Evolutionary conservation across 2,329 filamentous ascomycete genomes (phyloP), one percentile per base, ranked within the genome.

Genomic region (Esteya vermicola): DNA sequence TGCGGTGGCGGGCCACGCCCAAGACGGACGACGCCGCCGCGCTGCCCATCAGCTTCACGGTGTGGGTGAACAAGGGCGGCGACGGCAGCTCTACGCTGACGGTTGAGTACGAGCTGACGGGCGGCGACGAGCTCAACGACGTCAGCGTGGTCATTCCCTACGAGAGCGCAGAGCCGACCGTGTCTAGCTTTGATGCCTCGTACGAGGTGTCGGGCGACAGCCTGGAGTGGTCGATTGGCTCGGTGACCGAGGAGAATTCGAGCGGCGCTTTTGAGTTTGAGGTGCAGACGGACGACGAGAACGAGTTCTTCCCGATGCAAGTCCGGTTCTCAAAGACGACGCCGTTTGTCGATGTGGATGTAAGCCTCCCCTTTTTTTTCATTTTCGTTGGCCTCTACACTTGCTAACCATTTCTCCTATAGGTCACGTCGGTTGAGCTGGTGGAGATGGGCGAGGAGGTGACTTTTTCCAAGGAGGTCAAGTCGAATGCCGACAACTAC

Each of bases 251-350:
- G 38, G 79, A 80, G 43, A 94, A 91, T 56, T 64, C 78, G 16
- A 86, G 69, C 31, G 91, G 91, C 16, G 81, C 83, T 35, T 96
- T 98, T 54, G 91, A 98, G 58, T 96, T 98, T 50, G 91, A 96
- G 61, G 85, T 86, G 1, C 78, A 84, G 57, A 84, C 84, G 10
- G 75, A 78, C 41, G 84, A 88, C 49, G 91, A 96, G 56, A 80
- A 85, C 42, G 88, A 95, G 52, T 96, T 96, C 66, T 98, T 98
- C 77, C 91, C 91, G 1, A 96, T 98, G 88, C 81, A 75, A 40
- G 78, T 96, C 45, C 74, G 78, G 40, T 98, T 98, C 62, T 79
- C 75, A 47, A 95, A 93, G 71, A 72, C 76, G 32, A 75, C 72
- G 43, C 89, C 91, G 22, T 94, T 85, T 58, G 73, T 96, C 38